Conservation (phyloP, 2,329 filamentous ascomycete species). For the Moelleriella libera region DNA sequence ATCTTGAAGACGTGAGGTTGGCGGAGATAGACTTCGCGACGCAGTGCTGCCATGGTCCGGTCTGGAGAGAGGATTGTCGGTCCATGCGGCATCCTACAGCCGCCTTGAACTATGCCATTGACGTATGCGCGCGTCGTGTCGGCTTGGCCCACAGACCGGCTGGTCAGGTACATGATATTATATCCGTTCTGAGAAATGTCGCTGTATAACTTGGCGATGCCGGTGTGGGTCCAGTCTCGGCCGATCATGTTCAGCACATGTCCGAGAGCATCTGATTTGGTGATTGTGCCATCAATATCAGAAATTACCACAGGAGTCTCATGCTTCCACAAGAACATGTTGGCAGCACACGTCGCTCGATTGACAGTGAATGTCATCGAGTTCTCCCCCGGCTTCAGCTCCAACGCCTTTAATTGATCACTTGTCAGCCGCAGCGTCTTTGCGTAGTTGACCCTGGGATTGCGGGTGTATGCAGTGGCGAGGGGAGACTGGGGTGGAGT, state of each 20-base stretch:
- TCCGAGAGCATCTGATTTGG: conserved; percentile 87
- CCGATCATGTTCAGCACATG: conserved; percentile 95
- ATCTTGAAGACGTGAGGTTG: conserved; percentile 99
- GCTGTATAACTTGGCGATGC: conserved; percentile 92
- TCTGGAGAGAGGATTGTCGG: conserved; percentile 94
- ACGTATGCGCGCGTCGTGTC: conserved; percentile 84
- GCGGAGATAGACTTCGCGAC: conserved; percentile 84
- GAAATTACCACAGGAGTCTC: conserved; percentile 93
- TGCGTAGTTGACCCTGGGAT: conserved; percentile 78
- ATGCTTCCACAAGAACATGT: conserved; percentile 88
- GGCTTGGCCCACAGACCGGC: conserved; percentile 82
- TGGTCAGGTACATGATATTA: conserved; percentile 97
- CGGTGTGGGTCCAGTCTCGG: conserved; percentile 93
- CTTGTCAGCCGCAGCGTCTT: conserved; percentile 93
- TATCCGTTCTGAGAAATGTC: conserved; percentile 94
- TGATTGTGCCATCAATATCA: conserved; percentile 97
- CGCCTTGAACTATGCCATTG: conserved; percentile 77
- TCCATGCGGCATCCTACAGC: conserved; percentile 71
- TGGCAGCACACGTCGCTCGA: conserved; percentile 77
- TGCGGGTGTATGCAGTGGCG: conserved; percentile 46
- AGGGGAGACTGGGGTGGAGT: conserved; percentile 59
- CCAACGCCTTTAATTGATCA: conserved; percentile 78
- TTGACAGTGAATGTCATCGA: conserved; percentile 95
- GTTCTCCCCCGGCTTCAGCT: conserved; percentile 77
- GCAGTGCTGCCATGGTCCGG: conserved; percentile 81